Conservation (phyloP, 345 rosid species). For the Rubroshorea leprosula region DNA sequence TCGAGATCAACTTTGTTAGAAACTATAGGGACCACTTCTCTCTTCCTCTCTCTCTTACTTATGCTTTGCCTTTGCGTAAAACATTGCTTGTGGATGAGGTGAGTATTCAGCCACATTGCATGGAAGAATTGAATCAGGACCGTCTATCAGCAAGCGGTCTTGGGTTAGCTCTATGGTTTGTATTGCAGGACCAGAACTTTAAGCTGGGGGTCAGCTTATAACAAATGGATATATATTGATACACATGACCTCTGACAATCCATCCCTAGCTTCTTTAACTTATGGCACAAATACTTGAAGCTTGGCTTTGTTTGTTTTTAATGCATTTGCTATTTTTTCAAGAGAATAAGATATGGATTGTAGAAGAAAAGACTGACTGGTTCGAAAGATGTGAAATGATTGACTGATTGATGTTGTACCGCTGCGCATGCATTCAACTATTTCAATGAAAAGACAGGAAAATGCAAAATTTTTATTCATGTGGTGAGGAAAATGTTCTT, state of each 20-base stretch:
- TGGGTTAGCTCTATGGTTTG: too few relatives aligned
- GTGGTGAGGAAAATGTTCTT: conserved; percentile 4
- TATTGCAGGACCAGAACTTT: conserved; percentile 7
- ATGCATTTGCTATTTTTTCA: too few relatives aligned
- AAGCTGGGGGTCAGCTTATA: too few relatives aligned
- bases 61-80: background rate
- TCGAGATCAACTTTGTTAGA: conserved; percentile 30
- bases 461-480: background rate
- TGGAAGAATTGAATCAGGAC: conserved; percentile 7
- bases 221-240: too few relatives aligned
- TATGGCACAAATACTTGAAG: too few relatives aligned
- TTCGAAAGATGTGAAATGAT: background rate
- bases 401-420: background rate
- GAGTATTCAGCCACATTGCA: conserved; percentile 22
- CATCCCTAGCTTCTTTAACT: too few relatives aligned
- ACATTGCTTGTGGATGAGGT: conserved; percentile 17
- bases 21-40: conserved; percentile 7
- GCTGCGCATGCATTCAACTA: background rate
- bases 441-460: background rate
- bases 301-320: too few relatives aligned
- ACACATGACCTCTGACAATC: too few relatives aligned
- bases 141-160: conserved; percentile 6
- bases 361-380: background rate
- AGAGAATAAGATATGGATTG: background rate
- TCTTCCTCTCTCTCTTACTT: background rate